These are phyloP conservation scores for Talaromyces piceae DNA, from an alignment of 2,329 filamentous ascomycete species.

Conservation along the genomic window DNA sequence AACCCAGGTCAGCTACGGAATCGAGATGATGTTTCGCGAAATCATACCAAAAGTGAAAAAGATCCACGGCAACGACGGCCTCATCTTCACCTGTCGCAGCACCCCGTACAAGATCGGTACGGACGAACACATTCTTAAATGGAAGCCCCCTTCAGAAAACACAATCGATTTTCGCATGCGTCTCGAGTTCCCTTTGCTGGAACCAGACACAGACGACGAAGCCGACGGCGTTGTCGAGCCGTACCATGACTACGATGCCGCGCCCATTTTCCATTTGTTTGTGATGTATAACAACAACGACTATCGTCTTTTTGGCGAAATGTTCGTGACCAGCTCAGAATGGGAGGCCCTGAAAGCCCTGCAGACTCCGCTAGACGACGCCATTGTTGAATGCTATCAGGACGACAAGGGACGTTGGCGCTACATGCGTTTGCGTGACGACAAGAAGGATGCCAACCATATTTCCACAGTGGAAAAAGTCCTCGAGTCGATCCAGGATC, in stretches of 20 bases:
- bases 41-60: conserved; percentile 69
- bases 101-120: conserved; percentile 85
- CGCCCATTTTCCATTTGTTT: conserved; percentile 66
- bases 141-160: conserved; percentile 94
- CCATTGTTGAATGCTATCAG: conserved; percentile 84
- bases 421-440: conserved; percentile 81
- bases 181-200: conserved; percentile 65
- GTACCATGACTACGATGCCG: conserved; percentile 70
- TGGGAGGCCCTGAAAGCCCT: conserved; percentile 76
- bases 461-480: conserved; percentile 77
- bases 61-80: conserved; percentile 83
- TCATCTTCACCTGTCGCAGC: conserved; percentile 93
- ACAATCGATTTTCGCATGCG: conserved; percentile 84
- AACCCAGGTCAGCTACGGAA: conserved; percentile 81
- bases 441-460: conserved; percentile 89
- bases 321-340: conserved; percentile 66
- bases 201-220: conserved; percentile 60
- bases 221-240: conserved; percentile 57
- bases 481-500: conserved; percentile 79
- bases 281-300: conserved; percentile 58
- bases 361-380: conserved; percentile 69
- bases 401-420: conserved; percentile 72
- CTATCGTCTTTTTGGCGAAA: conserved; percentile 60
- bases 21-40: conserved; percentile 85
- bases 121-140: conserved; percentile 89